A percentile compares a stretch with the other conserved stretches of the same genome.
Conservation (phyloP, 805 yeast species). For the Candida xyloterini region DNA sequence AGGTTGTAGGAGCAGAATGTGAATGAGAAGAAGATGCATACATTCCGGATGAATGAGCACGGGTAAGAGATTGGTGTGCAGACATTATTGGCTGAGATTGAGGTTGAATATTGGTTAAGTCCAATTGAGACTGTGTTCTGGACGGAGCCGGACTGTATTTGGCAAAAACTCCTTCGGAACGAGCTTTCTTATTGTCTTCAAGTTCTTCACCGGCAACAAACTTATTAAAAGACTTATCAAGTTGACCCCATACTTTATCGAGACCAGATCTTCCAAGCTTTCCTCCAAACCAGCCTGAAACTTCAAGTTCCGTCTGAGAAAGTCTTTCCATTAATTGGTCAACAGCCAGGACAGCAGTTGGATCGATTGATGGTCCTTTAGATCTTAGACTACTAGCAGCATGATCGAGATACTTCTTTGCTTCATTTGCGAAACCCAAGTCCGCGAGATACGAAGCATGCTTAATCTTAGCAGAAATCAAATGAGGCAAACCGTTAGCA, state of each 20-base stretch:
- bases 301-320: slow-evolving; percentile 36
- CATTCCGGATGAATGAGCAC: slow-evolving; percentile 4
- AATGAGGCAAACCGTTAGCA: slow-evolving; percentile 40
- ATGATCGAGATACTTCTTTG: slow-evolving; percentile 61
- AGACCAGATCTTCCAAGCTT: slow-evolving; percentile 30
- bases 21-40: slow-evolving; percentile 18
- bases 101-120: slow-evolving; percentile 24
- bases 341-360: slow-evolving; percentile 33
- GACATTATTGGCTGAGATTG: slow-evolving; percentile 21
- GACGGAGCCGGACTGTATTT: slow-evolving; percentile 71
- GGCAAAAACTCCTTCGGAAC: slow-evolving; percentile 59
- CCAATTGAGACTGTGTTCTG: slow-evolving; percentile 46
- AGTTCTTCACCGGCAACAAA: slow-evolving; percentile 86
- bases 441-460: slow-evolving; percentile 75
- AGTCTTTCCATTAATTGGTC: slow-evolving; percentile 44
- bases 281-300: slow-evolving; percentile 74
- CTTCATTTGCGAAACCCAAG: slow-evolving; percentile 51
- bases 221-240: slow-evolving; percentile 74
- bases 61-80: slow-evolving; percentile 9
- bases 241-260: slow-evolving; percentile 84
- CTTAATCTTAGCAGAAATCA: slow-evolving; percentile 56
- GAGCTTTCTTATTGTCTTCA: slow-evolving; percentile 29
- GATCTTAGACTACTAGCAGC: slow-evolving; percentile 40
- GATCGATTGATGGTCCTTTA: slow-evolving; percentile 34
- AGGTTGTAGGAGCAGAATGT: slow-evolving; percentile 24